A percentile compares a stretch with the other conserved stretches of the same genome.
phyloP scores from a whole-genome alignment of 1,284 basidiomycete species.

The Cryptococcus sp. region DNA sequence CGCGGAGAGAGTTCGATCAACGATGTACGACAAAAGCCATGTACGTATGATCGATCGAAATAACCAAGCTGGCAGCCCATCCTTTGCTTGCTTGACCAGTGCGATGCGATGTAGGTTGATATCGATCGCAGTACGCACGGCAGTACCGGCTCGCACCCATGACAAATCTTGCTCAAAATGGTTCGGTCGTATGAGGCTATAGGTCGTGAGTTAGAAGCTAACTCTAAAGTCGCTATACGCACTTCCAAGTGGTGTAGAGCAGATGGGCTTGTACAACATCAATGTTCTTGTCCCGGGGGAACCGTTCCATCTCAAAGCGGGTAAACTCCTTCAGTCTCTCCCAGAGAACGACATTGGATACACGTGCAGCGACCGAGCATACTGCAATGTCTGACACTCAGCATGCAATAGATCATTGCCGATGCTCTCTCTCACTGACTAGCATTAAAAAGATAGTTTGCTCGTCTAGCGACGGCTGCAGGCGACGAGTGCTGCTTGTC shows the following conservation, averaged over 20 bases:
- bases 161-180: conserved; percentile 41
- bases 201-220: too few relatives aligned
- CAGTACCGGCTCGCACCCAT: conserved; percentile 36
- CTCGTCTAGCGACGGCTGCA: conserved; percentile 30
- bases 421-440: not conserved
- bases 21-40: conserved; percentile 30
- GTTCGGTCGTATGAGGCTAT: conserved; percentile 27
- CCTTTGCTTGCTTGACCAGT: conserved; percentile 22
- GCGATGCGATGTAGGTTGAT: conserved; percentile 42
- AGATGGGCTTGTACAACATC: conserved; percentile 41
- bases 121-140: conserved; percentile 35
- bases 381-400: conserved; percentile 1
- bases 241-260: conserved; percentile 38
- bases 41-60: conserved; percentile 33
- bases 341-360: conserved; percentile 36
- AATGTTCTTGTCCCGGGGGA: conserved; percentile 41
- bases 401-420: too few relatives aligned
- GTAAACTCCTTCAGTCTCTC: conserved; percentile 37
- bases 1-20: conserved; percentile 29
- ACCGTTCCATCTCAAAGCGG: conserved; percentile 34
- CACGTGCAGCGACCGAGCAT: conserved; percentile 37
- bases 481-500: conserved; percentile 29
- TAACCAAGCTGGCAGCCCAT: conserved; percentile 29
- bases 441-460: conserved; percentile 43
- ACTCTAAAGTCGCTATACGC: too few relatives aligned